Percentiles rank a stretch among this genome's conserved stretches.
phyloP scores from a whole-genome alignment of 1,284 basidiomycete species.

The Puccinia polysora region DNA sequence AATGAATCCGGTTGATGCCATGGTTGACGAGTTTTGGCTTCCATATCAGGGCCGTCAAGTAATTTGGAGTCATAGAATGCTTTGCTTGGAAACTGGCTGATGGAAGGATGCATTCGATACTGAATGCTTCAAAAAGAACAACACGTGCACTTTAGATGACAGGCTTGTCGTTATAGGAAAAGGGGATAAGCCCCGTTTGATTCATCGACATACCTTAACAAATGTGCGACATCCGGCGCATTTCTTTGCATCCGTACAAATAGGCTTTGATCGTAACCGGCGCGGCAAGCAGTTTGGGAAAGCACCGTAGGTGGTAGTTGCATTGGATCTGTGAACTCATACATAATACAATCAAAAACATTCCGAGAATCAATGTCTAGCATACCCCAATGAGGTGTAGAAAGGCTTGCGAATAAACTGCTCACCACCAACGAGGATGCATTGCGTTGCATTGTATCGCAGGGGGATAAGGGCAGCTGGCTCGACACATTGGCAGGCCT shows the following conservation, averaged over 20 bases:
- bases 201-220: conserved; percentile 66
- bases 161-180: conserved; percentile 38
- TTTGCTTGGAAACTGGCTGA: conserved; percentile 80
- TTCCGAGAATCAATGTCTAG: background rate
- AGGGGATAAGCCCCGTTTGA: conserved; percentile 2
- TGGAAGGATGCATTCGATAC: conserved; percentile 99
- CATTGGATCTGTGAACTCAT: conserved; percentile 68
- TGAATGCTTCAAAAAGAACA: conserved; percentile 66
- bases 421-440: conserved; percentile 88
- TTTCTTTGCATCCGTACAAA: conserved; percentile 87
- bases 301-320: conserved; percentile 96
- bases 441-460: conserved; percentile 76
- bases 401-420: conserved; percentile 16
- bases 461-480: conserved; percentile 93
- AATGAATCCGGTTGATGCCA: conserved; percentile 74
- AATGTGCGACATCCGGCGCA: conserved; percentile 72
- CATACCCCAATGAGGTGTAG: background rate
- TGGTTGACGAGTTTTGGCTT: conserved; percentile 68
- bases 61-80: conserved; percentile 82
- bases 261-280: conserved; percentile 79
- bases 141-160: no score
- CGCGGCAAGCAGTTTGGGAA: conserved; percentile 74
- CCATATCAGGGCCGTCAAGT: conserved; percentile 85
- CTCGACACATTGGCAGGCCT: conserved; percentile 96
- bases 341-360: conserved; percentile 8